A percentile compares a stretch with the other conserved stretches of the same genome.
Evolutionary conservation across 176 grass and related monocot genomes (phyloP).

Genomic region (Oropetium thomaeum): DNA sequence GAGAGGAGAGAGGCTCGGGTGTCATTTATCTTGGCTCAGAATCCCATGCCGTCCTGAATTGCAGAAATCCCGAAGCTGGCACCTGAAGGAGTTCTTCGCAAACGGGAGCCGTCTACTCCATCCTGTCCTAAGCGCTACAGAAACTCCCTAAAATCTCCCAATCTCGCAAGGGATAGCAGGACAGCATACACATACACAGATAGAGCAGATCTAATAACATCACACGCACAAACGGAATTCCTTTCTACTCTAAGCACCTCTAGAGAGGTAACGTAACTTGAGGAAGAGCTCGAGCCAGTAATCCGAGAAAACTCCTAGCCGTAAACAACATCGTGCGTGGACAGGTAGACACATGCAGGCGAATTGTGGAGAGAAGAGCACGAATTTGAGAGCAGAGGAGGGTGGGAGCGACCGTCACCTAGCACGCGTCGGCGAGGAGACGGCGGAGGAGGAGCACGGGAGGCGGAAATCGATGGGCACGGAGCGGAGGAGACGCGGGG

Average conservation of each 20-base stretch:
- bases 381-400: neutral
- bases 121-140: neutral
- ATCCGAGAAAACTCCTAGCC: neutral
- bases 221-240: neutral
- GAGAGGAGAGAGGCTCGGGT: no score
- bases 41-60: neutral
- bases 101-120: slow-evolving; percentile 7
- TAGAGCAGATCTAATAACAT: slow-evolving; percentile 29
- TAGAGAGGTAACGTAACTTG: neutral
- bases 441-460: neutral
- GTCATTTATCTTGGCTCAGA: slow-evolving; percentile 26
- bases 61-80: slow-evolving; percentile 12
- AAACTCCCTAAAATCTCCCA: no score
- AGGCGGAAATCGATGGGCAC: neutral
- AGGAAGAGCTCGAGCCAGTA: neutral
- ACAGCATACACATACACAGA: neutral
- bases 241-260: no score
- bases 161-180: neutral
- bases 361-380: neutral
- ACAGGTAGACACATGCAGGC: neutral
- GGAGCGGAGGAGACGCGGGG: neutral
- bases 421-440: neutral
- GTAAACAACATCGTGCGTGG: neutral
- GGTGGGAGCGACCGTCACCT: slow-evolving; percentile 21
- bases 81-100: neutral